Evolutionary conservation across 2,329 filamentous ascomycete genomes (phyloP).

Genomic region (Graphilbum sp.): DNA sequence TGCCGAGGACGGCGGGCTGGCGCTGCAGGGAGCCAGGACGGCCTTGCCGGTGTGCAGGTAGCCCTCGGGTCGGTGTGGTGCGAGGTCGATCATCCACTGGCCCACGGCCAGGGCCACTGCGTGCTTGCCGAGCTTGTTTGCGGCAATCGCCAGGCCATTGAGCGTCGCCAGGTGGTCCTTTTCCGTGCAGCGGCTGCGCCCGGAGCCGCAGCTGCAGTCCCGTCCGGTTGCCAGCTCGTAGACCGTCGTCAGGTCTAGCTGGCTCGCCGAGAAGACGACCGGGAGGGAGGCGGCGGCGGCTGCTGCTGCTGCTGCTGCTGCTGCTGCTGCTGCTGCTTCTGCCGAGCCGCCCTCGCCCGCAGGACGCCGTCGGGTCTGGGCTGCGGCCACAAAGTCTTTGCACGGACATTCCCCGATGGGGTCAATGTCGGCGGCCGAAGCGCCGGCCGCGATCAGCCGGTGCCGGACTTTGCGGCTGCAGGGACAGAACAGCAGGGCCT

Average conservation of each 20-base stretch:
- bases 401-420: slow-evolving; percentile 7
- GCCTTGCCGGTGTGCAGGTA: slow-evolving; percentile 8
- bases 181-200: slow-evolving; percentile 3
- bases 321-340: too few relatives aligned
- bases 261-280: slow-evolving; percentile 1
- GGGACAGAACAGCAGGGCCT: slow-evolving; percentile 5
- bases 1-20: background rate
- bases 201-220: slow-evolving; percentile 7
- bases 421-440: slow-evolving; percentile 3
- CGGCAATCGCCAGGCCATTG: slow-evolving; percentile 1
- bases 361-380: slow-evolving; percentile 3
- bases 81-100: slow-evolving; percentile 6
- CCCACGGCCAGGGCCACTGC: background rate
- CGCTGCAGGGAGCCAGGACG: background rate
- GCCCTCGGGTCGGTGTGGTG: slow-evolving; percentile 4
- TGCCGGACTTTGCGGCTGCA: slow-evolving; percentile 2
- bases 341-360: too few relatives aligned
- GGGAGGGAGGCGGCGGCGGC: background rate
- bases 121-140: background rate
- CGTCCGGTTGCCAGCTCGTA: slow-evolving; percentile 1
- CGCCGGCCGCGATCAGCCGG: slow-evolving; percentile 4
- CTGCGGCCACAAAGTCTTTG: slow-evolving; percentile 8
- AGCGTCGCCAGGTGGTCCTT: slow-evolving; percentile 4
- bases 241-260: slow-evolving; percentile 7
- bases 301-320: too few relatives aligned